Percentiles rank a stretch among this genome's conserved stretches.
Conservation (phyloP, 805 yeast species). For the Nakazawaea ernobii region DNA sequence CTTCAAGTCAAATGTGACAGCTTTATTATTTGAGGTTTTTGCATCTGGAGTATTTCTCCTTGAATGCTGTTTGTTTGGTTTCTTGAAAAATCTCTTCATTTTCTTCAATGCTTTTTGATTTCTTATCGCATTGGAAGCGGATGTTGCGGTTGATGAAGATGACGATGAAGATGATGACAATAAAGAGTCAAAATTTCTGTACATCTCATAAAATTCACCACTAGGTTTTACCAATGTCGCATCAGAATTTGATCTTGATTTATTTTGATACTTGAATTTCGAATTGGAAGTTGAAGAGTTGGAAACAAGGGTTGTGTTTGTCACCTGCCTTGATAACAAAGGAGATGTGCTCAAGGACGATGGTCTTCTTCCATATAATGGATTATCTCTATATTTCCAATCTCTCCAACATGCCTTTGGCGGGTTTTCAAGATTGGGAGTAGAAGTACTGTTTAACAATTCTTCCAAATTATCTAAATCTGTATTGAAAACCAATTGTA, state of each 20-base stretch:
- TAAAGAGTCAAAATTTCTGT: conserved; percentile 6
- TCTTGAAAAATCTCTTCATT: not conserved
- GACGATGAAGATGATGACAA: not conserved
- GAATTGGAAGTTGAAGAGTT: not conserved
- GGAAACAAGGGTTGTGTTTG: conserved; percentile 21
- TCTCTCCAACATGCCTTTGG: conserved; percentile 80
- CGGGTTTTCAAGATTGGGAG: not conserved
- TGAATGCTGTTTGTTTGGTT: conserved; percentile 11
- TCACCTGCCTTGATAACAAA: conserved; percentile 12
- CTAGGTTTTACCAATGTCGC: conserved; percentile 6
- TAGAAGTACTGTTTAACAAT: not conserved
- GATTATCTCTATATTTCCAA: conserved; percentile 76
- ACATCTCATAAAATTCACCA: conserved; percentile 5
- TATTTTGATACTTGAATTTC: conserved; percentile 1
- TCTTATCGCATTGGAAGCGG: not conserved
- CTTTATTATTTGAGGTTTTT: conserved; percentile 4
- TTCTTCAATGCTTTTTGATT: not conserved
- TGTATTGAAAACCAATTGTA: conserved; percentile 5
- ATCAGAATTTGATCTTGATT: conserved; percentile 10
- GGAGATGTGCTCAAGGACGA: conserved; percentile 11
- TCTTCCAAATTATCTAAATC: conserved; percentile 9
- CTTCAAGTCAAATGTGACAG: conserved; percentile 4
- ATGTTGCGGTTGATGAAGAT: conserved; percentile 8
- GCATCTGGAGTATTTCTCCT: conserved; percentile 13
- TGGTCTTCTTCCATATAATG: conserved; percentile 42